Percentiles rank a stretch among this genome's conserved stretches.
Conservation (phyloP, 2,329 filamentous ascomycete genomes). For the Stromatinia cepivora region DNA sequence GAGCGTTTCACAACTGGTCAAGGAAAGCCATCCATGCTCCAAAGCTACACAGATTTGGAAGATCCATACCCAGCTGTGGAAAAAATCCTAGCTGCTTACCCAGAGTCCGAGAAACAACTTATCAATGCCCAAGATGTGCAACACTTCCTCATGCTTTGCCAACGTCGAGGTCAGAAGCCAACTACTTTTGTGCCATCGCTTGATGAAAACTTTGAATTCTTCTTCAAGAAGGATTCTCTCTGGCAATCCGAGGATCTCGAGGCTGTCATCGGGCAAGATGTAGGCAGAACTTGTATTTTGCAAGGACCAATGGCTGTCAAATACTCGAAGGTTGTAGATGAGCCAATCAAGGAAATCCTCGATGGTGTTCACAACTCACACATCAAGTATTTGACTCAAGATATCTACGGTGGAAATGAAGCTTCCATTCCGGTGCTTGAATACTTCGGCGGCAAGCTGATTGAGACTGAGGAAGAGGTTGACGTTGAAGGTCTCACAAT, state of each 20-base stretch:
- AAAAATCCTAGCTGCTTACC: constrained; percentile 77
- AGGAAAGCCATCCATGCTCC: constrained; percentile 77
- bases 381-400: constrained; percentile 74
- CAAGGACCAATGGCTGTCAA: constrained; percentile 92
- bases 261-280: constrained; percentile 93
- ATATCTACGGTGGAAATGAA: constrained; percentile 75
- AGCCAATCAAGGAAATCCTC: constrained; percentile 92
- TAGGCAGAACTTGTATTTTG: constrained; percentile 91
- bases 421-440: constrained; percentile 80
- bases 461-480: constrained; percentile 67
- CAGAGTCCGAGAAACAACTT: constrained; percentile 83
- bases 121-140: constrained; percentile 99
- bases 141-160: constrained; percentile 91
- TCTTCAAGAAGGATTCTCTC: constrained; percentile 99
- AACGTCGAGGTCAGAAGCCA: constrained; percentile 90
- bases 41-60: constrained; percentile 85
- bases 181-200: constrained; percentile 94
- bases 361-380: constrained; percentile 88
- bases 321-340: constrained; percentile 85
- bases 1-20: constrained; percentile 82
- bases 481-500: constrained; percentile 87
- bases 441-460: constrained; percentile 90
- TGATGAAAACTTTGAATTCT: constrained; percentile 97
- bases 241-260: constrained; percentile 99
- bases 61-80: constrained; percentile 78